Evolutionary conservation across 257 asterid genomes (phyloP).

Genomic region (Ocimum tenuiflorum): DNA sequence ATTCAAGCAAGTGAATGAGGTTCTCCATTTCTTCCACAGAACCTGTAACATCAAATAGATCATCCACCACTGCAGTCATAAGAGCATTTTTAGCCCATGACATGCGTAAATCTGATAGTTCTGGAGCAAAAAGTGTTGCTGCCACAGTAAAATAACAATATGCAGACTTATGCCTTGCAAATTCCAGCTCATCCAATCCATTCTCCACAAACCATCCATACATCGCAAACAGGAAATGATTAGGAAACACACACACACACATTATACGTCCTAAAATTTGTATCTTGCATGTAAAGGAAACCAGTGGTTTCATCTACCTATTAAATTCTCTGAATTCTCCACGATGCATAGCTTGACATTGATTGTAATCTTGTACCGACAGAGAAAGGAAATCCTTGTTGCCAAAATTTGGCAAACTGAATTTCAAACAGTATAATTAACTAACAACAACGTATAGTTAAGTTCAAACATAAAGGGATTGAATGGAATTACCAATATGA

Average conservation of each 20-base stretch:
- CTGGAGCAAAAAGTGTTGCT: constrained; percentile 59
- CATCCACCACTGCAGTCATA: constrained; percentile 84
- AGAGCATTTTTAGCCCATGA: constrained; percentile 89
- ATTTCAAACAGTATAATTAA: constrained; percentile 13
- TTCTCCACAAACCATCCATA: constrained; percentile 74
- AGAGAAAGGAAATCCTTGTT: constrained; percentile 53
- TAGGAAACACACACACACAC: neutral
- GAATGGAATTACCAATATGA: constrained; percentile 51
- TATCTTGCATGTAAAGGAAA: constrained; percentile 1
- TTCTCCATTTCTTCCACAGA: constrained; percentile 64
- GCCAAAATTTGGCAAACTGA: constrained; percentile 63
- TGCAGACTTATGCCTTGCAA: constrained; percentile 75
- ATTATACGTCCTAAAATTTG: neutral
- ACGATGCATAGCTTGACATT: constrained; percentile 53
- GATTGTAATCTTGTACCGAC: constrained; percentile 71
- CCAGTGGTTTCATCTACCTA: no score
- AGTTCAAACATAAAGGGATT: no score
- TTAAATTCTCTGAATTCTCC: constrained; percentile 69
- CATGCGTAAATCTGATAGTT: constrained; percentile 74
- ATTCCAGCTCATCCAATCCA: constrained; percentile 67
- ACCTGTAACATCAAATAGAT: constrained; percentile 83
- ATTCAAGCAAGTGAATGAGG: constrained; percentile 59
- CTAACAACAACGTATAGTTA: constrained; percentile 3
- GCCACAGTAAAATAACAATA: constrained; percentile 91
- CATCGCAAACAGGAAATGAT: neutral